phyloP scores from a whole-genome alignment of 2,329 filamentous ascomycete species.

The Chaetomium strumarium region DNA sequence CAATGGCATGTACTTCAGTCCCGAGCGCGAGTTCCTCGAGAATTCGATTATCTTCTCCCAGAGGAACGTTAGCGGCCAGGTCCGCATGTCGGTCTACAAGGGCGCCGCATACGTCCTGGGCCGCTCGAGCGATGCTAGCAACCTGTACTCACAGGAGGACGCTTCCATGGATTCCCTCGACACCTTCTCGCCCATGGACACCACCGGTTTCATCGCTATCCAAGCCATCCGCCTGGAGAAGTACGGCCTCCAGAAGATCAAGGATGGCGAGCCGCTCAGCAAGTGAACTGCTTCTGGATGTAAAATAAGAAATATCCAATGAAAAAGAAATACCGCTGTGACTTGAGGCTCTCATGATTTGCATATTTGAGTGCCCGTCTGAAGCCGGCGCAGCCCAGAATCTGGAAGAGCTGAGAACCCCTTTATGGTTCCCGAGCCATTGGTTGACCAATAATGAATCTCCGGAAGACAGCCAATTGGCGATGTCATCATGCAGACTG shows the following conservation, averaged over 20 bases:
- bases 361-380: neutral
- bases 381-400: neutral
- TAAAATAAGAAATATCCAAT: conserved; percentile 6
- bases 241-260: conserved; percentile 39
- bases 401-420: conserved; percentile 6
- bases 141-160: conserved; percentile 47
- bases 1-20: conserved; percentile 47
- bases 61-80: conserved; percentile 39
- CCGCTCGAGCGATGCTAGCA: conserved; percentile 40
- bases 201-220: conserved; percentile 57
- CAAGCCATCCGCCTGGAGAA: conserved; percentile 62
- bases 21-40: conserved; percentile 53
- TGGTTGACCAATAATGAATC: conserved; percentile 18
- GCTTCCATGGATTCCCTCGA: conserved; percentile 46
- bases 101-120: conserved; percentile 39
- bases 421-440: conserved; percentile 12
- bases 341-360: neutral
- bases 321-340: neutral
- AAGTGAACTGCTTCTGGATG: conserved; percentile 9
- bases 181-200: conserved; percentile 37
- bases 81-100: conserved; percentile 28
- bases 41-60: conserved; percentile 57
- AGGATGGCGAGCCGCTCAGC: conserved; percentile 32
- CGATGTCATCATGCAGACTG: conserved; percentile 18
- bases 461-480: conserved; percentile 1